Evolutionary conservation across 352 stramenopile genomes (phyloP).

Genomic region (Detonula confervacea): DNA sequence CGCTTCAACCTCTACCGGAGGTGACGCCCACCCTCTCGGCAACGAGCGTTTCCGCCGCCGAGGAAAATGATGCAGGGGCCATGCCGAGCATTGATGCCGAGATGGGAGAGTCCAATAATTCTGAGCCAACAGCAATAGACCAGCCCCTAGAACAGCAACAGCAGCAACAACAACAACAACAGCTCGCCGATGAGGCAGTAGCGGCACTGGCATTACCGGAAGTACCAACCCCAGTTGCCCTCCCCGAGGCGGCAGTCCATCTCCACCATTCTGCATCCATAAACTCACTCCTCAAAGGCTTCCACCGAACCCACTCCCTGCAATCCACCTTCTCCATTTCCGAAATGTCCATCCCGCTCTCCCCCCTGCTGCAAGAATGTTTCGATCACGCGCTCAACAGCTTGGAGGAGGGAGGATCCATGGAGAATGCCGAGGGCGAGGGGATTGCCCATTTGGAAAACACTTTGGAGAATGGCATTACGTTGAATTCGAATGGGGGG

Average conservation of each 20-base stretch:
- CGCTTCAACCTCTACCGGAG: not conserved
- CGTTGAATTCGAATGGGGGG: too few species aligned
- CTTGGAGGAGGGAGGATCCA: not conserved
- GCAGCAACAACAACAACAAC: not conserved
- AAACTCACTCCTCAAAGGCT: not conserved
- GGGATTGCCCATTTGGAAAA: not conserved
- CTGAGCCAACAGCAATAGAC: too few species aligned
- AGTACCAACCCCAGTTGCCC: too few species aligned
- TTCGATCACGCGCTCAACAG: slow-evolving; percentile 2
- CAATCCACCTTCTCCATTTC: not conserved
- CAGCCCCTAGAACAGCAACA: not conserved
- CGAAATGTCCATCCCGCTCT: not conserved
- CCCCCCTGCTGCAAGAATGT: not conserved
- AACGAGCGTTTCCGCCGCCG: not conserved
- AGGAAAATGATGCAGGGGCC: not conserved
- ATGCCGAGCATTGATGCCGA: not conserved
- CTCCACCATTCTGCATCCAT: too few species aligned
- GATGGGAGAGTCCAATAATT: slow-evolving; percentile 6
- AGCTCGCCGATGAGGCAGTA: too few species aligned
- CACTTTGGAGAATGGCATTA: not conserved
- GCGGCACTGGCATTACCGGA: too few species aligned
- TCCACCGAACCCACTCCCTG: not conserved
- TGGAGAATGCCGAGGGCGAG: not conserved
- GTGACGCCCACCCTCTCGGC: not conserved
- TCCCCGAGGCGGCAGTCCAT: too few species aligned